Percentiles rank a stretch among this genome's conserved stretches.
Conservation (phyloP, 2,329 filamentous ascomycete species). For the Acrocalymma vagum region DNA sequence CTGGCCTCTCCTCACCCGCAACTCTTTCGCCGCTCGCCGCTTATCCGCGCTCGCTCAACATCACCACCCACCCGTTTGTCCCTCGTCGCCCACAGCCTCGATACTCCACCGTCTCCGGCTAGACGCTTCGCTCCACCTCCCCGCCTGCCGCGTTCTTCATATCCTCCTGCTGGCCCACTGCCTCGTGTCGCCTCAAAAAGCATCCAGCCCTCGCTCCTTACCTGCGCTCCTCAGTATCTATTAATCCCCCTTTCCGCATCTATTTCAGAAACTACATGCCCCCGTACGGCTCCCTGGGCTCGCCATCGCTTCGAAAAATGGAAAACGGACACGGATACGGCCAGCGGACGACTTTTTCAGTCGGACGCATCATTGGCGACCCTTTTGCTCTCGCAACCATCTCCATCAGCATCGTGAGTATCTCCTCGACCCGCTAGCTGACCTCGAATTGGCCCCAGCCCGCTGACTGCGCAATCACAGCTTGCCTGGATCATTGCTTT, state of each 20-base stretch:
- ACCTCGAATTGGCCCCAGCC: no score
- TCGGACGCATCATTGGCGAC: conserved; percentile 93
- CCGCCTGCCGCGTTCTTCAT: conserved; percentile 5
- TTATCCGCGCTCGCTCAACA: conserved; percentile 3
- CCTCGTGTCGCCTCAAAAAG: conserved; percentile 19
- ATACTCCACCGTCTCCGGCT: conserved; percentile 2
- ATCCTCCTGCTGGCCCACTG: conserved; percentile 1
- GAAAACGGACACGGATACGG: conserved; percentile 67
- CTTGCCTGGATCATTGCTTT: conserved; percentile 96
- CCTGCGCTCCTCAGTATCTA: conserved; percentile 10
- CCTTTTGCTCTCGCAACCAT: conserved; percentile 95
- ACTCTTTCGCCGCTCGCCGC: conserved; percentile 4
- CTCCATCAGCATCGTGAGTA: conserved; percentile 86
- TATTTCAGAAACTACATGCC: conserved; percentile 70
- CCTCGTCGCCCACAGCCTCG: conserved; percentile 1
- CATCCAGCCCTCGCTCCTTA: conserved; percentile 24
- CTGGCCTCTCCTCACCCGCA: conserved; percentile 17
- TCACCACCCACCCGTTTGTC: not conserved
- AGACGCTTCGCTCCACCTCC: not conserved
- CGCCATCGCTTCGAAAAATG: conserved; percentile 83
- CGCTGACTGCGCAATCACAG: no score
- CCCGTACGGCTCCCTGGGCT: conserved; percentile 75
- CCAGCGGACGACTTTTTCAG: conserved; percentile 66
- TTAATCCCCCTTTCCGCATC: conserved; percentile 58
- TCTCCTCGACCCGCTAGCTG: conserved; percentile 15